Conservation (phyloP, 1,284 basidiomycete species). For the Cutaneotrichosporon cavernicola region DNA sequence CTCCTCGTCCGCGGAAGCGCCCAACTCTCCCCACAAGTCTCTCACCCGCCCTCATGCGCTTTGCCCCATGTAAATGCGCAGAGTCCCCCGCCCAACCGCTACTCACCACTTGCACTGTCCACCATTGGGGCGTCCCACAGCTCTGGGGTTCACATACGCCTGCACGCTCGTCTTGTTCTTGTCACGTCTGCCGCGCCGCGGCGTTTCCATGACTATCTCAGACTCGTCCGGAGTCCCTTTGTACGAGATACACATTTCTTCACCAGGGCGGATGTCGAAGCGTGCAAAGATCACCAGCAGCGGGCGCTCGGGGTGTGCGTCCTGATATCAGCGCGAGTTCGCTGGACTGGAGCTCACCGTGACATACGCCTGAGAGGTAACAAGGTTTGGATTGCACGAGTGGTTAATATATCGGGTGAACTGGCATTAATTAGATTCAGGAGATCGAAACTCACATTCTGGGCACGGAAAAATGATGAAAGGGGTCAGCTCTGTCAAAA, state of each 20-base stretch:
- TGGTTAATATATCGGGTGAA: constrained; percentile 62
- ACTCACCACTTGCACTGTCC: constrained; percentile 11
- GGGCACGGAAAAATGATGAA: constrained; percentile 62
- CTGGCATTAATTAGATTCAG: constrained; percentile 24
- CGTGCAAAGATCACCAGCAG: constrained; percentile 69
- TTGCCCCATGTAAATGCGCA: not conserved
- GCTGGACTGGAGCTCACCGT: constrained; percentile 51
- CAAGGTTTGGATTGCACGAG: constrained; percentile 81
- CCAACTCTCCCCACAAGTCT: no score
- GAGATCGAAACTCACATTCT: constrained; percentile 15
- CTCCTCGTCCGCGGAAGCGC: no score
- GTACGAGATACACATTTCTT: constrained; percentile 83
- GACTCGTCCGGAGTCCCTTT: constrained; percentile 55
- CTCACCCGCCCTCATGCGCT: not conserved
- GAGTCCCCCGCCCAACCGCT: not conserved
- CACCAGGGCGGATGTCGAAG: constrained; percentile 62
- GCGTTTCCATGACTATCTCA: constrained; percentile 12
- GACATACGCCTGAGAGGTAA: constrained; percentile 67
- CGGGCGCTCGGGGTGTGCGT: constrained; percentile 55
- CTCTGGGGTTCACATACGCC: constrained; percentile 23
- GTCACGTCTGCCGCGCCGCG: not conserved
- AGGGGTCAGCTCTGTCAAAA: constrained; percentile 55
- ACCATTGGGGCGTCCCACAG: constrained; percentile 6
- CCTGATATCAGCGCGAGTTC: constrained; percentile 27
- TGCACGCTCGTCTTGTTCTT: constrained; percentile 28